Evolutionary conservation across 2,329 filamentous ascomycete species (phyloP).

Genomic region (Curvularia spicifera): DNA sequence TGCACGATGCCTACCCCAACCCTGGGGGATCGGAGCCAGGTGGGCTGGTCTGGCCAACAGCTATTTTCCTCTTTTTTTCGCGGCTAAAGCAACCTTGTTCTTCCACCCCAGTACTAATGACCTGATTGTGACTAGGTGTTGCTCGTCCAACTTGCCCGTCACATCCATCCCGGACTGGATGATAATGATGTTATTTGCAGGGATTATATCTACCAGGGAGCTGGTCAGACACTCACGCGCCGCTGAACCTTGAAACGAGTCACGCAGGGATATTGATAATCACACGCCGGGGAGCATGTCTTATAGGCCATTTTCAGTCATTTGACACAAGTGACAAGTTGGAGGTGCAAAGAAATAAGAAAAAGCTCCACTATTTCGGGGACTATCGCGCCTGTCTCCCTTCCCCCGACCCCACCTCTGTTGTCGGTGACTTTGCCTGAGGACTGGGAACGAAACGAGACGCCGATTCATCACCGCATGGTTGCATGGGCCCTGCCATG

Average conservation of each 20-base stretch:
- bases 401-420: neutral
- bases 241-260: neutral
- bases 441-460: neutral
- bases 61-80: neutral
- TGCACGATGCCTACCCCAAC: conserved; percentile 15
- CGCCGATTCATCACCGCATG: neutral
- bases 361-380: neutral
- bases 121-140: neutral
- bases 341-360: neutral
- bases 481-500: neutral
- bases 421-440: neutral
- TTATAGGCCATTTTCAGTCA: neutral
- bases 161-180: neutral
- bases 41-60: conserved; percentile 4
- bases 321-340: neutral
- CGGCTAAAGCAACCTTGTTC: conserved; percentile 4
- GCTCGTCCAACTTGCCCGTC: neutral
- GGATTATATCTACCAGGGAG: conserved; percentile 1
- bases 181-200: neutral
- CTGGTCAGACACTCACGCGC: conserved; percentile 1
- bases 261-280: neutral
- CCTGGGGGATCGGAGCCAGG: conserved; percentile 13
- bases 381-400: neutral
- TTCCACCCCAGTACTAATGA: neutral
- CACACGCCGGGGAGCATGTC: neutral